phyloP scores from a whole-genome alignment of 2,329 filamentous ascomycete species.

The Apiospora pterosperma region DNA sequence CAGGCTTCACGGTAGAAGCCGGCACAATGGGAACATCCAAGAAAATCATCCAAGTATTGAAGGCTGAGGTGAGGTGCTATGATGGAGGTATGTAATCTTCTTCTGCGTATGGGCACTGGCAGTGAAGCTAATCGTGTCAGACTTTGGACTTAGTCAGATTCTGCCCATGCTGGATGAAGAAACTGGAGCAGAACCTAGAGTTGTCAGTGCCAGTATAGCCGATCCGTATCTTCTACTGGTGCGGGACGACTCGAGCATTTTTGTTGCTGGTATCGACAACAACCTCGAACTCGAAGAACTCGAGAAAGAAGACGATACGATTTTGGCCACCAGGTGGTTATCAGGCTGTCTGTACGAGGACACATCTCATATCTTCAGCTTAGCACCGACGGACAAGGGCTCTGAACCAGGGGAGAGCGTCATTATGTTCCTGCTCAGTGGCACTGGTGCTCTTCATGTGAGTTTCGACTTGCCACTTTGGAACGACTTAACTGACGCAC shows the following conservation, averaged over 20 bases:
- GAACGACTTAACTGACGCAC: constrained; percentile 10
- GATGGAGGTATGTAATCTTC: constrained; percentile 65
- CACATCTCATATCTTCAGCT: constrained; percentile 50
- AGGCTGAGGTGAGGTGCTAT: constrained; percentile 84
- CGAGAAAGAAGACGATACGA: constrained; percentile 55
- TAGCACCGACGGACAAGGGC: constrained; percentile 34
- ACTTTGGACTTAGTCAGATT: constrained; percentile 86
- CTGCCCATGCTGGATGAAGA: constrained; percentile 91
- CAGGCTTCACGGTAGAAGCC: constrained; percentile 82
- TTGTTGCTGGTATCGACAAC: constrained; percentile 74
- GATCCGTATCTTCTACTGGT: constrained; percentile 84
- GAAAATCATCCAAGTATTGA: constrained; percentile 82
- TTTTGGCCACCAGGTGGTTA: constrained; percentile 67
- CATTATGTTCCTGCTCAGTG: constrained; percentile 74
- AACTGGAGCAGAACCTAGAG: constrained; percentile 74
- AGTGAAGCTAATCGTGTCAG: constrained; percentile 37
- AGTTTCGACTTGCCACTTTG: constrained; percentile 27
- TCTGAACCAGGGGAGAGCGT: constrained; percentile 45
- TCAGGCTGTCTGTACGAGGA: constrained; percentile 84
- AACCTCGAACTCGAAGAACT: constrained; percentile 85
- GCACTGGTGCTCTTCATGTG: constrained; percentile 72
- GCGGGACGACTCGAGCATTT: constrained; percentile 77
- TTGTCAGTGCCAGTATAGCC: constrained; percentile 76
- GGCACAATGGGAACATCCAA: constrained; percentile 77
- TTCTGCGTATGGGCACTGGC: background rate